Evolutionary conservation across 2,329 filamentous ascomycete species (phyloP), one percentile per base, ranked within the genome.

Genomic region (Exophiala oligosperma): DNA sequence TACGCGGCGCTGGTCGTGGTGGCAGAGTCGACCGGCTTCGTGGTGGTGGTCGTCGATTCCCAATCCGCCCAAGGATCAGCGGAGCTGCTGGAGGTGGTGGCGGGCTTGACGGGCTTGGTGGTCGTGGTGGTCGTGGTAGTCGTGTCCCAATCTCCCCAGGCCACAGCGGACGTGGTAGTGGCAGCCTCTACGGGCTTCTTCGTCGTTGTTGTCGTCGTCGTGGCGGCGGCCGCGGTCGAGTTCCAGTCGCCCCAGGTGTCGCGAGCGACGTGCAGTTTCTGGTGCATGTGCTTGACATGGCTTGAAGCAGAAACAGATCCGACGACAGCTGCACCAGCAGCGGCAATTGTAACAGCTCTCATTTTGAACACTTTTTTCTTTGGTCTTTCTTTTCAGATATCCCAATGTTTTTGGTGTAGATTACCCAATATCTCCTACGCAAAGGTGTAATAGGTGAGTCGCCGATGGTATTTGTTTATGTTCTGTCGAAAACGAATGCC

Each of bases 311-410:
- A 75, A 77, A 81, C 74, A 55, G 78, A 77, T 67, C 77, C 77
- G 64, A 81, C 72, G 49, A 80, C 68, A 59, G 76, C 76, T 61
- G 78, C 79, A 62, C 77, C 79, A 65, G 86, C 84, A 74, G 87
- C 83, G 69, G 84, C 82, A 67, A 90, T 75, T 70, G 89, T 73
- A 71, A 81, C 80, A 71, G 81, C 85, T 88, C 90, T 94, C 90
- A 94, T 94, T 43, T 71, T 88, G 49, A 48, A 37, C 48, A 50
- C 51, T 48, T 60, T 32, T 41, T 21, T 44, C 41, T 12, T 57
- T 54, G 26, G 7, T 17, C 17, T 28, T 35, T 35, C 32, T 11
- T 35, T 35, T 35, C 32, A 35, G 32, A 35, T 35, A 35, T 48
- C 47, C 17, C 37, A 52, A 73, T 68, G 67, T 71, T 71, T 68